phyloP scores from a whole-genome alignment of 2,329 filamentous ascomycete species.

The Phyllosticta paracitricarpa region DNA sequence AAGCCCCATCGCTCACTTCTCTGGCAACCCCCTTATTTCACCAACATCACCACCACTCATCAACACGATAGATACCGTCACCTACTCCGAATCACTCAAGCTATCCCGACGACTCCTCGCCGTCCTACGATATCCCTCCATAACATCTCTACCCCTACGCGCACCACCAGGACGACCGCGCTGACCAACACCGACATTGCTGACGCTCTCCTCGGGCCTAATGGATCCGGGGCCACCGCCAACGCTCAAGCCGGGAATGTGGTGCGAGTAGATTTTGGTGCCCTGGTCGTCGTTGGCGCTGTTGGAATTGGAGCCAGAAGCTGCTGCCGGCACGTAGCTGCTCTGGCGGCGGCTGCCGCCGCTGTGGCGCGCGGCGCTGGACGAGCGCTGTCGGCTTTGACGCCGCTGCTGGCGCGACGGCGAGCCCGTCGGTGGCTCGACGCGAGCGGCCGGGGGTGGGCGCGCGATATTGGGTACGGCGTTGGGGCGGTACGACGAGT shows the following conservation, averaged over 20 bases:
- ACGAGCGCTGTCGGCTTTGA: neutral
- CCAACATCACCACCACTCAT: neutral
- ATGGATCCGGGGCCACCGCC: slow-evolving; percentile 20
- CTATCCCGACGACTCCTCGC: slow-evolving; percentile 40
- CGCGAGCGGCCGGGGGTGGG: slow-evolving; percentile 15
- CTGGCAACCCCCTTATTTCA: neutral
- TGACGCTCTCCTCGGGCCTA: slow-evolving; percentile 27
- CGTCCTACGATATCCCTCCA: slow-evolving; percentile 33
- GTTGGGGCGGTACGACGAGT: slow-evolving; percentile 32
- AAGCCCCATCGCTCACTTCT: neutral
- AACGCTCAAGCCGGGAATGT: slow-evolving; percentile 43
- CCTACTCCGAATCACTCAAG: slow-evolving; percentile 34
- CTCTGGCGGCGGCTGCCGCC: neutral
- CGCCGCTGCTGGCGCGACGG: slow-evolving; percentile 19
- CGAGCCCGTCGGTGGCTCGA: slow-evolving; percentile 10
- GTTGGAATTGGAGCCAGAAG: slow-evolving; percentile 8
- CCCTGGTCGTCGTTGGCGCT: slow-evolving; percentile 35
- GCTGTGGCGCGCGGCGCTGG: slow-evolving; percentile 14
- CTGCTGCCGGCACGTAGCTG: neutral
- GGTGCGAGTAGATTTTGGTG: slow-evolving; percentile 47
- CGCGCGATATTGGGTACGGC: slow-evolving; percentile 17
- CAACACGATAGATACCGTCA: too few relatives aligned
- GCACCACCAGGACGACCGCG: slow-evolving; percentile 17
- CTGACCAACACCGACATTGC: slow-evolving; percentile 25
- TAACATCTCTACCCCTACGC: slow-evolving; percentile 29